Evolutionary conservation across 176 grass and related monocot species (phyloP), one percentile per base, ranked within the genome.

Genomic region (Raddia guianensis): DNA sequence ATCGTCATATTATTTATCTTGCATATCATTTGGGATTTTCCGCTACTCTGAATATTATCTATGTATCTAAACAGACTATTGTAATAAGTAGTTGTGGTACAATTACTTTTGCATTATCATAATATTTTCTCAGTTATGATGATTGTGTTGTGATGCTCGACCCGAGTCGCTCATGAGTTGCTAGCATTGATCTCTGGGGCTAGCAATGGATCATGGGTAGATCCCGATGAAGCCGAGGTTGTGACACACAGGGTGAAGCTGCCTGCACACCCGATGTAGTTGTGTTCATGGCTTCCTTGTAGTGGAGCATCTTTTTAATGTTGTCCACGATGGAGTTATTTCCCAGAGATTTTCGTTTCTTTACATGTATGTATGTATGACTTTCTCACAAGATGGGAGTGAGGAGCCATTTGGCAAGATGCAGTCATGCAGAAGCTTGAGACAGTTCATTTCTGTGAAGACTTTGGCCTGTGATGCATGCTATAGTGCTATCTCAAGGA

Each of bases 301-400:
- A 49, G 68, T 68, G 61, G 15, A 74, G n/a, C 7, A 16, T 73
- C 55, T 52, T 79, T 54, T 15, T 7, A 74, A 53, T 69, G 45
- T 69, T 72, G 34, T 55, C 16, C 69, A 68, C 35, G 37, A 68
- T 8, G 20, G 70, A 67, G 70, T 42, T 33, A 44, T 79, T 53
- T 35, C 62, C 69, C 3, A 53, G 47, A 64, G 56, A 76, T 14
- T 56, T 56, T 84, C 56, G 77, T 76, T 76, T 51, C 63, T 54
- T 37, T 74, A 48, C 20, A 33, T 51, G 45, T 20, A 10, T 15
- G 9, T 19, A 69, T 27, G 27, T 27, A 27, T 27, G 27, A 68
- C 73, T 73, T 79, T 79, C 16, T 68, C 63, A 62, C 84, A 83
- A 57, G 79, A 16, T 86, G 68, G 88, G 88, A 83, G 40, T 79